Conservation (phyloP, 495 filamentous ascomycete genomes). For the Neurospora sp. region DNA sequence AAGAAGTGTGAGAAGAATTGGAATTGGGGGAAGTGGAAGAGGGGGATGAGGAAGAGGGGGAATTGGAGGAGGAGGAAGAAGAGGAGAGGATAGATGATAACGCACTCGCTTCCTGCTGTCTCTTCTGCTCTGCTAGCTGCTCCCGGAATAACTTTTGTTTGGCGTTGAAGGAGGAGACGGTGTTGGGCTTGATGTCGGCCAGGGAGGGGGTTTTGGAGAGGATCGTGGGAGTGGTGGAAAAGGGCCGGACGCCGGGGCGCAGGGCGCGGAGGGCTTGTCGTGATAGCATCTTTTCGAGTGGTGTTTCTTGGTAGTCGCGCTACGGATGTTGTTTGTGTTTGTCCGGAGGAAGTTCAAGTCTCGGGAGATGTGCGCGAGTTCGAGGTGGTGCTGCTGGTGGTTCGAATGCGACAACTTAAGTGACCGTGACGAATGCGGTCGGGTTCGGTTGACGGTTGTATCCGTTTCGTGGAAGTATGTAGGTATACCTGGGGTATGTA, state of each 20-base stretch:
- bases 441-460: not conserved
- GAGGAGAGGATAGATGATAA: constrained; percentile 18
- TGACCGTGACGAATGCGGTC: not conserved
- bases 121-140: constrained; percentile 63
- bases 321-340: not conserved
- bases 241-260: constrained; percentile 28
- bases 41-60: constrained; percentile 37
- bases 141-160: constrained; percentile 82
- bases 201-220: constrained; percentile 58
- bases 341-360: not conserved
- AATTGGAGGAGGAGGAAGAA: constrained; percentile 39
- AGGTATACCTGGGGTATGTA: not conserved
- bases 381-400: not conserved
- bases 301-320: not conserved
- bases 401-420: not conserved
- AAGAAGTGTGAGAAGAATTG: constrained; percentile 29
- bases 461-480: not conserved
- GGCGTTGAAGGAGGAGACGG: constrained; percentile 62
- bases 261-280: not conserved
- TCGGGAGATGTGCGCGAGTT: not conserved
- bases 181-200: constrained; percentile 62
- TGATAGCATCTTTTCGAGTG: constrained; percentile 18
- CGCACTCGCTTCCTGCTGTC: constrained; percentile 76
- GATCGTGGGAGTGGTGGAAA: constrained; percentile 46
- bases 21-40: constrained; percentile 41